Base-by-base conservation (phyloP, 164 flowering plant genomes). In the Macadamia integrifolia region DNA sequence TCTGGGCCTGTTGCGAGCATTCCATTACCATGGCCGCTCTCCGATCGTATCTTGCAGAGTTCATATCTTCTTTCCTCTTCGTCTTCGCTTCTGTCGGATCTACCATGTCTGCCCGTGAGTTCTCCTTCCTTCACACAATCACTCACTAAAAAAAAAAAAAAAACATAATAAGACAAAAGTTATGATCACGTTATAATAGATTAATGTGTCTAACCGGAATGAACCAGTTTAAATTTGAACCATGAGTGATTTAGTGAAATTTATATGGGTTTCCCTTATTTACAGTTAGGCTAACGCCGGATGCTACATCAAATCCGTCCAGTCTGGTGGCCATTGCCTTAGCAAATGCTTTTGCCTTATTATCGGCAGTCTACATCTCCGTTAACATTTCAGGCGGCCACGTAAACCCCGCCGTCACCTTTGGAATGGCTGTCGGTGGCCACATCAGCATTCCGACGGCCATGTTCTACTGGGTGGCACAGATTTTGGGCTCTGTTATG, bases 331-430 rank as follows among this genome's bases (percentile, higher is more conserved):
- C 70, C 7, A 78, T 79, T 0, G 92, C 94, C 0, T 7, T 92
- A 6, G 92, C 92, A 2, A 82, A 79, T 42, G 85, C 88, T 1
- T 88, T 90, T 63, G 88, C 86, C 0, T 57, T 92, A 62, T 80
- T 87, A 0, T 72, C 83, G 9, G 79, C 88, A 0, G 85, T 90
- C 6, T 87, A 83, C 69, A 75, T 90, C 1, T 78, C 98, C 0
- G 68, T 73, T 14, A 77, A 69, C 46, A 61, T 79, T 58, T 92
- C 97, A 12, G 96, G 97, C 0, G 97, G 93, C 12, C 95, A 92
- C 59, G 85, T 87, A 52, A 92, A 92, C 58, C 98, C 96, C 1
- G 98, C 96, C 0, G 92, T 93, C 43, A 91, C 98, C 0, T 93
- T 93, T 18, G 93, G 85, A 2, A 76, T 80, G 87, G 92, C 84